Conservation (phyloP, 129 eudicot genomes). For the Tagetes erecta region DNA sequence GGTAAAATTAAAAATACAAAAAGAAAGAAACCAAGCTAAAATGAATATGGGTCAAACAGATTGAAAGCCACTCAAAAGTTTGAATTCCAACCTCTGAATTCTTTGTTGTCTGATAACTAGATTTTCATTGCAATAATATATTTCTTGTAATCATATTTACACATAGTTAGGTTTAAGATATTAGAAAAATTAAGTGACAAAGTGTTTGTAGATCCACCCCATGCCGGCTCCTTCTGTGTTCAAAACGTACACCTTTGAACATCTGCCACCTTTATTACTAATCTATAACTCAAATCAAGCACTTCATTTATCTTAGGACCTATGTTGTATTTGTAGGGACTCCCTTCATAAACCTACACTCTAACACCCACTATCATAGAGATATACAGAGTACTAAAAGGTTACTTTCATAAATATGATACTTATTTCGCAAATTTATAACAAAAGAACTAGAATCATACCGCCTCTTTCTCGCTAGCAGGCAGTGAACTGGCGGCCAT, state of each 20-base stretch:
- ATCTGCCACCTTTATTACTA: not conserved
- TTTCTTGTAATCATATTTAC: not conserved
- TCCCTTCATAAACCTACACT: slow-evolving; percentile 11
- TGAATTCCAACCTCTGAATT: not conserved
- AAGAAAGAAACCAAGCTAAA: not conserved
- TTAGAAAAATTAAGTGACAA: not conserved
- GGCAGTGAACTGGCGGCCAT: slow-evolving; percentile 63
- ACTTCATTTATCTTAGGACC: not conserved
- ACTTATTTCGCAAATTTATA: not conserved
- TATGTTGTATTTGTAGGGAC: not conserved
- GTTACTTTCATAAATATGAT: not conserved
- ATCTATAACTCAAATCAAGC: not conserved
- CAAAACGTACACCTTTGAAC: not conserved
- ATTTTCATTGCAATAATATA: not conserved
- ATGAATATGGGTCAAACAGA: not conserved
- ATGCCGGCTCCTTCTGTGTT: not conserved
- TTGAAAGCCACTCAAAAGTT: not conserved
- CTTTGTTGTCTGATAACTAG: not conserved
- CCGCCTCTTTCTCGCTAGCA: slow-evolving; percentile 63
- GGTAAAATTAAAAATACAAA: not conserved
- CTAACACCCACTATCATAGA: not conserved
- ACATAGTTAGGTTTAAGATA: not conserved
- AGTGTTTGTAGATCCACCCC: not conserved
- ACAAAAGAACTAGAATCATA: slow-evolving; percentile 39
- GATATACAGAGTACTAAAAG: not conserved